phyloP scores from a whole-genome alignment of 345 rosid species.

The Rhodomyrtus tomentosa region DNA sequence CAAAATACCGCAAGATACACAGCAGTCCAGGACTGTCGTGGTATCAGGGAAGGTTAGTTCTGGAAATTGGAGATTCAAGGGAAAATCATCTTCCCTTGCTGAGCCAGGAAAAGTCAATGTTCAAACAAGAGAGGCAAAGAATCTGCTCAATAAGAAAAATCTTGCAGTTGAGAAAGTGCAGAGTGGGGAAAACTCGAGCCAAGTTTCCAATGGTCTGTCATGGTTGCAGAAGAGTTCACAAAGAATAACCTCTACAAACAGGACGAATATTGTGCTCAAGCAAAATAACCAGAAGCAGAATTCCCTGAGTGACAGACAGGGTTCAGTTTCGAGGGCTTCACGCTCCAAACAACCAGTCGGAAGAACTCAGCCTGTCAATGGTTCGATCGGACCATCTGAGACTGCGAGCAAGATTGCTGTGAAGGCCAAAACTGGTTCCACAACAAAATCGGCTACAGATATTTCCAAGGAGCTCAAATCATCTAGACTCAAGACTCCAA shows the following conservation, averaged over 20 bases:
- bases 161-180: constrained; percentile 34
- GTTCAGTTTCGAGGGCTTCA: constrained; percentile 21
- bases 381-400: constrained; percentile 18
- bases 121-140: constrained; percentile 30
- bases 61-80: constrained; percentile 24
- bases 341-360: constrained; percentile 22
- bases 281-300: constrained; percentile 78
- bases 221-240: constrained; percentile 14
- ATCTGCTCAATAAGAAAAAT: constrained; percentile 14
- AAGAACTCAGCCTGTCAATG: constrained; percentile 19
- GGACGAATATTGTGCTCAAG: constrained; percentile 28
- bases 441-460: constrained; percentile 13
- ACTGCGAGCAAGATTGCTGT: constrained; percentile 20
- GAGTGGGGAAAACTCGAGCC: constrained; percentile 23
- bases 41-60: constrained; percentile 19
- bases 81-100: constrained; percentile 24
- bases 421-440: constrained; percentile 24
- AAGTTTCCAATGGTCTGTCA: constrained; percentile 20
- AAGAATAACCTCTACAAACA: constrained; percentile 25
- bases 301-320: constrained; percentile 15
- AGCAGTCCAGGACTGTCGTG: constrained; percentile 6
- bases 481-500: constrained; percentile 24
- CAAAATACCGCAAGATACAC: constrained; percentile 8
- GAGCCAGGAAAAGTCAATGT: constrained; percentile 33
- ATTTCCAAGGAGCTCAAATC: constrained; percentile 21